Conservation (phyloP, 225 moss, liverwort and hornwort species). For the Climacium dendroides region DNA sequence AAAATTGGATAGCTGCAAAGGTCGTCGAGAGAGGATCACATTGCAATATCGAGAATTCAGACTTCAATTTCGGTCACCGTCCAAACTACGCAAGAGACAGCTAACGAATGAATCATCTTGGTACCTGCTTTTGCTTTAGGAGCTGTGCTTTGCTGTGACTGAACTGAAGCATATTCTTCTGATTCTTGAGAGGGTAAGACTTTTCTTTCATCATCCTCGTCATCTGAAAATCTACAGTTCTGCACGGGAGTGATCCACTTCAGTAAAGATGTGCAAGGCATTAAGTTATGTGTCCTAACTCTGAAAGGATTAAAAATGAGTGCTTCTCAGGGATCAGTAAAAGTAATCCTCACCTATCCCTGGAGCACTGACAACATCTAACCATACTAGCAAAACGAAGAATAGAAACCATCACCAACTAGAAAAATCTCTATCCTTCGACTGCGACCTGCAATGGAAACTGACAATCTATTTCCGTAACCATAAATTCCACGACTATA, state of each 20-base stretch:
- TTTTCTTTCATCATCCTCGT: constrained; percentile 38
- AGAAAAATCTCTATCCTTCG: background rate
- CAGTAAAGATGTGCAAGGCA: background rate
- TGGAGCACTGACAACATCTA: background rate
- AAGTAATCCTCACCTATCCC: background rate
- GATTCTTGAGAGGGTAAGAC: constrained; percentile 14
- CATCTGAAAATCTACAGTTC: constrained; percentile 58
- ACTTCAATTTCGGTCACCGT: background rate
- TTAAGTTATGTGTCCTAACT: background rate
- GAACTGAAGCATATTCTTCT: constrained; percentile 32
- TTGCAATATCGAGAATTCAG: background rate
- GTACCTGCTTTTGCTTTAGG: constrained; percentile 53
- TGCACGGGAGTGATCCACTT: constrained; percentile 6
- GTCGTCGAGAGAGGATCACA: background rate
- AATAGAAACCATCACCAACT: background rate
- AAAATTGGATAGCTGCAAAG: background rate
- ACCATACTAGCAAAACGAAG: background rate
- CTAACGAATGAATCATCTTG: background rate
- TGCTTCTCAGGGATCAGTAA: background rate
- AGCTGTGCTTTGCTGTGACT: constrained; percentile 27
- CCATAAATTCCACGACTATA: background rate
- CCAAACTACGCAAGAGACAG: background rate
- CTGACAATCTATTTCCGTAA: background rate
- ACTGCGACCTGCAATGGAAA: background rate
- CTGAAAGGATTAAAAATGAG: background rate